Base-by-base conservation (phyloP, 2,329 filamentous ascomycete species). In the Penicillium nordicum region DNA sequence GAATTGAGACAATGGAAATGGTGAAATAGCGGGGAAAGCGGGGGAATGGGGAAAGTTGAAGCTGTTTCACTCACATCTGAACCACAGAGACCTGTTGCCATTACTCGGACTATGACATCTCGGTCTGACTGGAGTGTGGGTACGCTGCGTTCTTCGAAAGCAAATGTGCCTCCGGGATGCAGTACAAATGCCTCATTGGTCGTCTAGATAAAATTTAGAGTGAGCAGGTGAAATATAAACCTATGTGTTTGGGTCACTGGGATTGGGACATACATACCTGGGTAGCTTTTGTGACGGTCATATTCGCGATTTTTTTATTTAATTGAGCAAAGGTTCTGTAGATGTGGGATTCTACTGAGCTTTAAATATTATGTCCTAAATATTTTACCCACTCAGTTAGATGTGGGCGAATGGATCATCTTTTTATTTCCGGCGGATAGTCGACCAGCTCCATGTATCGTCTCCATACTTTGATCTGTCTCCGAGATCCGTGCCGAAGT, bases 61-160 rank as follows among this genome's bases (percentile, higher is more conserved):
- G 29, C 12, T 21, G 11, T 29, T 8, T 6, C 7, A 57, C 64
- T 82, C 61, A 88, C 88, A 74, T 94, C 90, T 53, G 86, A 89
- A 56, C 90, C 90, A 78, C 90, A 93, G 75, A 94, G 92, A 63
- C 89, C 89, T 2, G 90, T 94, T 79, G 87, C 92, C 77, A 88
- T 86, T 62, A 92, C 80, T 69, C 86, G 84, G 56, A 93, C 85
- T 67, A 92, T 82, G 60, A 93, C 89, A 72, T 92, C 86, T 78
- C 90, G 81, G 23, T 63, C 58, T 29, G 67, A 62, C 9, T 66
- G 48, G 21, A 69, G 40, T 0, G 38, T 51, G 12, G 66, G 67
- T 32, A 38, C 49, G n/a, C 36, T 49, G 25, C 64, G 61, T 27
- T 62, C 51, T 38, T 69, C 66, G 50, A 58, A 67, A 11, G 42